These are phyloP conservation scores for Zizania latifolia DNA, from an alignment of 176 grass and related monocot genomes.

Conservation along the genomic window DNA sequence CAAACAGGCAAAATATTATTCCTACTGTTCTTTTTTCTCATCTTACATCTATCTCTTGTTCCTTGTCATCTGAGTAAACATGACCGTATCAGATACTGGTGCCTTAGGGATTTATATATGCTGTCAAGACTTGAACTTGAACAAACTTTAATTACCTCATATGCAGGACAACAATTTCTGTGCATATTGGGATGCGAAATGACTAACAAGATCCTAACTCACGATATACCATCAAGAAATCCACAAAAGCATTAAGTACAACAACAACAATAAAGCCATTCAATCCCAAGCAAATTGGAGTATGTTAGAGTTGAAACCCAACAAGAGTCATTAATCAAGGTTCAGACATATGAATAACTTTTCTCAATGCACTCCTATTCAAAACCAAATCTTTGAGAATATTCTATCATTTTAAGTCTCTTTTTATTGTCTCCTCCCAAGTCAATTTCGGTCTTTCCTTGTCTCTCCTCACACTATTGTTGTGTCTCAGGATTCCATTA, in stretches of 20 bases:
- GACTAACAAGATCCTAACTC: not conserved
- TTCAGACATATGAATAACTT: too few relatives aligned
- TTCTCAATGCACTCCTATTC: too few relatives aligned
- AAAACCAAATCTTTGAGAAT: too few relatives aligned
- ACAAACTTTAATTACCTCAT: not conserved
- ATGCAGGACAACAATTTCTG: not conserved
- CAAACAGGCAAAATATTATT: constrained; percentile 4
- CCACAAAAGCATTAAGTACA: not conserved
- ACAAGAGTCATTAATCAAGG: too few relatives aligned
- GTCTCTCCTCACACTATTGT: too few relatives aligned
- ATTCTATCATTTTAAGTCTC: too few relatives aligned
- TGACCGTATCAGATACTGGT: not conserved
- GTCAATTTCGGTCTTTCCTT: too few relatives aligned
- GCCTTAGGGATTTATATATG: not conserved
- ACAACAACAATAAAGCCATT: too few relatives aligned
- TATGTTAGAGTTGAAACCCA: too few relatives aligned
- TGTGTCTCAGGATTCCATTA: too few relatives aligned
- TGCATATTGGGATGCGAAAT: not conserved
- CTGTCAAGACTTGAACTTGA: not conserved
- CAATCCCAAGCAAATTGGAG: too few relatives aligned
- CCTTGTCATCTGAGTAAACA: constrained; percentile 11
- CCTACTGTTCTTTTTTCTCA: not conserved
- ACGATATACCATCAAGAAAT: not conserved
- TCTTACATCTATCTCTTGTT: constrained; percentile 7
- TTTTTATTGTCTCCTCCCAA: too few relatives aligned